Evolutionary conservation across 2,329 filamentous ascomycete genomes (phyloP), one percentile per base, ranked within the genome.

Genomic region (Arthrinium phaeospermum): DNA sequence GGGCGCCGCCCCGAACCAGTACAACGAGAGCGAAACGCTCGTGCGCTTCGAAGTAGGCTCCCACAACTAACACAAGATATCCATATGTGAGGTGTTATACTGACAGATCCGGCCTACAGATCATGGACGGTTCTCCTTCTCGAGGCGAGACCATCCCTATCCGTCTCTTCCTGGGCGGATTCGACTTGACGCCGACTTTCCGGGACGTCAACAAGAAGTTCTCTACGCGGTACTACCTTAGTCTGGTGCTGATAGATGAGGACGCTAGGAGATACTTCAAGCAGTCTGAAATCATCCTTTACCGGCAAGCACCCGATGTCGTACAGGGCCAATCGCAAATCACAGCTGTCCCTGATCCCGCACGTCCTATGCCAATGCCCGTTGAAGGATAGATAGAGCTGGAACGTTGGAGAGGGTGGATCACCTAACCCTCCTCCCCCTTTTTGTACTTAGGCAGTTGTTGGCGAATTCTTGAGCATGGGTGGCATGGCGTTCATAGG

Each of bases 141-240:
- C 90, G 96, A 86, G 95, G 94, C 89, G 91, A 89, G 86, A 98
- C 96, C 1, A 99, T 99, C 74, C 96, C 96, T 30, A 99, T 99
- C 80, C 90, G 96, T 78, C 88, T 99, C 71, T 99, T 99, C 90
- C 90, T 99, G 13, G 96, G 96, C 74, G 96, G 96, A 70, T 99
- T 99, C 82, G 97, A 99, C 83, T 85, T 99, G 75, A 99, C 96
- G 5, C 96, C 96, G 22, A 99, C 96, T 16, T 99, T 99, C 90
- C 93, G 96, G 74, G 96, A 99, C 82, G 97, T 99, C 77, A 99
- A 99, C 90, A 99, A 99, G 89, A 99, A 99, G 85, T 99, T 98
- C 84, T 98, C 96, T 37, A 98, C 96, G 49, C 90, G 96, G 79
- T 99, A 99, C 85, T 99, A 99, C 85, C 90, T 99, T 75, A 98